Conservation (phyloP, 176 grass and related monocot genomes). For the Aegilops longissima region DNA sequence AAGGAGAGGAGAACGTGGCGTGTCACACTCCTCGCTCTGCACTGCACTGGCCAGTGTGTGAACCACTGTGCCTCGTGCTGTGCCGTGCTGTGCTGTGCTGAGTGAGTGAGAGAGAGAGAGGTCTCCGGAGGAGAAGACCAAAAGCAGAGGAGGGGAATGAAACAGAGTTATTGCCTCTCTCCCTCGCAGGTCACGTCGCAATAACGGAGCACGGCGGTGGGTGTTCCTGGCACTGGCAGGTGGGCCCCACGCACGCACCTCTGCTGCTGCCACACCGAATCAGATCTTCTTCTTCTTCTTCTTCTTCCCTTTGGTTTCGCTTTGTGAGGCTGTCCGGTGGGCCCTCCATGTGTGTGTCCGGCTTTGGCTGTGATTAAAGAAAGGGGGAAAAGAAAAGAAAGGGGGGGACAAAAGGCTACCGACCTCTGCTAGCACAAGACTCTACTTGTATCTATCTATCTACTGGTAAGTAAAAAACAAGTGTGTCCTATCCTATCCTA, state of each 20-base stretch:
- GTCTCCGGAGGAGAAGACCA: neutral
- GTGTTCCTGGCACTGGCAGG: neutral
- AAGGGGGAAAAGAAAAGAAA: neutral
- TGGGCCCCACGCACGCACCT: neutral
- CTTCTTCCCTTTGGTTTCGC: too few relatives aligned
- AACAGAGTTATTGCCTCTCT: neutral
- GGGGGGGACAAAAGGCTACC: neutral
- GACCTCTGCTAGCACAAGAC: neutral
- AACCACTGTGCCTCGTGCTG: neutral
- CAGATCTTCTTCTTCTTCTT: slow-evolving; percentile 22
- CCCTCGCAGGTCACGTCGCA: slow-evolving; percentile 6
- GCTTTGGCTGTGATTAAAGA: neutral
- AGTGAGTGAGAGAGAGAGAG: neutral
- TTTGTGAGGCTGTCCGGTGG: neutral
- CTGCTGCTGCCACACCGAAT: neutral
- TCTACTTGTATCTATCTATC: neutral
- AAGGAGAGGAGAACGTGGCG: slow-evolving; percentile 43
- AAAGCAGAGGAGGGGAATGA: neutral
- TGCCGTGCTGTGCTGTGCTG: neutral
- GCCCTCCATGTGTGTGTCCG: neutral
- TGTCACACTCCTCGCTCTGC: slow-evolving; percentile 26
- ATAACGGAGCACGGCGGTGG: neutral
- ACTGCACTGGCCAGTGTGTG: neutral
- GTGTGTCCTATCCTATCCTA: neutral
- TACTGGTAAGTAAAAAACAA: neutral